Base-by-base conservation (phyloP, 257 asterid genomes). In the Scutellaria galericulata region DNA sequence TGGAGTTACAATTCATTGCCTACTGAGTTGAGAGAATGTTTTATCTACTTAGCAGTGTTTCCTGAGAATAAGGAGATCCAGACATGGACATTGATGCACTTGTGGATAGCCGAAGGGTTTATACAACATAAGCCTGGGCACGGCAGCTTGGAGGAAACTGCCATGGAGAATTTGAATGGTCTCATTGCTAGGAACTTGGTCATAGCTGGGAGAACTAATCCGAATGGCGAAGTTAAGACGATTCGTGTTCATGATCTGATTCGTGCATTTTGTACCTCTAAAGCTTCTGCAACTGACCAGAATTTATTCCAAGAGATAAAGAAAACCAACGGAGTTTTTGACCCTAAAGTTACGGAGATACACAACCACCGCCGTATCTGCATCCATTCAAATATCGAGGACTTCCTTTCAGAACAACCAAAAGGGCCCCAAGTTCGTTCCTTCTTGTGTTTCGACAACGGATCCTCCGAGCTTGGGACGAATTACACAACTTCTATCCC, bases 61-160 rank as follows among this genome's bases (percentile, higher is more conserved):
- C 88, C 58, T 0, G 78, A 77, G 41, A 85, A 80, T 22, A 57
- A 10, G 0, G 76, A 71, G 79, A 85, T 87, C 15, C 73, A 81
- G 0, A 79, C 66, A 7, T 70, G 82, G 81, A 83, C 64, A 66
- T 60, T 87, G 59, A 66, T 65, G 7, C 53, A 70, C 0, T 40
- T 87, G 63, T 87, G 93, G 93, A 83, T 87, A 0, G 85, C 93
- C 0, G 93, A 85, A 64, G 87, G 90, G 3, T 85, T 81, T 42
- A 48, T 87, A 15, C 78, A 39, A 42, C 41, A 13, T 0, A 44
- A 53, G 35, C 24, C 2, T 3, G 59, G 53, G 4, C 9, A 48
- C 44, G 72, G 77, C 61, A 76, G 75, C 61, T 1, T 77, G 68
- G 93, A 85, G 77, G 70, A 72, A 60, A 57, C 44, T 12, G 90